Base-by-base conservation (phyloP, 2,329 filamentous ascomycete species). In the Ophiosphaerella narmari region DNA sequence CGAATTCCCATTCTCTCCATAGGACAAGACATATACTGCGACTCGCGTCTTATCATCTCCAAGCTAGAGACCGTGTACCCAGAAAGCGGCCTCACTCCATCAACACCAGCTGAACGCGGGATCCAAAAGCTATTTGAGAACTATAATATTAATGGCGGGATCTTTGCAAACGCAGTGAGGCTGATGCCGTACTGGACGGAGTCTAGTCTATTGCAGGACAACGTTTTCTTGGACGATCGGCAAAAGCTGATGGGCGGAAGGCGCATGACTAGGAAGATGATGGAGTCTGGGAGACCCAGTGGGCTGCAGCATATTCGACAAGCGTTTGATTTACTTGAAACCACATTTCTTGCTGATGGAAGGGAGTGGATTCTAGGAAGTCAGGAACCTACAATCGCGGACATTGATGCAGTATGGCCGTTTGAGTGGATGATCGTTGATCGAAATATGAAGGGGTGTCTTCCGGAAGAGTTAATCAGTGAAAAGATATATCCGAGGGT, bases 361-460 rank as follows among this genome's bases (percentile, higher is more conserved):
- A 77, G 86, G 46, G 67, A 80, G 3, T 91, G 86, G 87, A 72
- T 90, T 7, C 71, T 86, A 11, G 77, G 75, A 9, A 81, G 78
- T 1, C 63, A 78, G 2, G 68, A 70, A 14, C 83, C 85, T 1
- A 79, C 76, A 1, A 68, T 89, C 54, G 85, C 82, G 4, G 88
- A 91, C 67, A 84, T 91, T 52, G 85, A 91, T 73, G 84, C 78
- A 72, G 74, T 87, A 11, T 90, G 85, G 85, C 78, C 82, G 0
- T 80, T 90, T 57, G 80, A 86, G 68, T 91, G 88, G 88, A 70
- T 89, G 1, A 67, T 72, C 2, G 74, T 71, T 26, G 66, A 71
- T 34, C 52, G 48, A 2, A 43, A 43, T 3, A 9, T 74, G 89
- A 39, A 79, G 80, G 11, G 60, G 7, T 80, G 81, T 12, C 75